Evolutionary conservation across 2,329 filamentous ascomycete genomes (phyloP), one percentile per base, ranked within the genome.

Genomic region (Colletotrichum endophyticum): DNA sequence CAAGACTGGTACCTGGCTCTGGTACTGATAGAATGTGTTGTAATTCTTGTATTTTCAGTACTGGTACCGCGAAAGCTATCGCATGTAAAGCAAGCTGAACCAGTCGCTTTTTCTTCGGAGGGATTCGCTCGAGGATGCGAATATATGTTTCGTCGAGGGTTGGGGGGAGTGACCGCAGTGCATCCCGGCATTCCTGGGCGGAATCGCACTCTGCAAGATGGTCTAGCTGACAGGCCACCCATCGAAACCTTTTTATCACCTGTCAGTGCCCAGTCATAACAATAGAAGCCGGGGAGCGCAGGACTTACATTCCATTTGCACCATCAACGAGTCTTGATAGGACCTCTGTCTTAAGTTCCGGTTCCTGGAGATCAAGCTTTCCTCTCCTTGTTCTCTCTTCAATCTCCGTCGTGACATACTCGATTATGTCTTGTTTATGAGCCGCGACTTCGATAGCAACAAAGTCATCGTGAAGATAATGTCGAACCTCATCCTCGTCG

Each of bases 161-260:
- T 0, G 72, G 72, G 5, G 72, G 72, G 2, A 75, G 49, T 2
- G 16, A 15, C 3, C 19, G 49, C 7, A 74, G 44, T 7, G 72
- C 67, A 3, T 66, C 44, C 0, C 61, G 61, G 13, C 72, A 71
- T 15, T 70, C 3, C 12, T 72, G 25, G 9, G 66, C 72, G 1
- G 66, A 70, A 6, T 28, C n/a, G 25, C 66, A 72, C 1, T 28
- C 3, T 15, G 19, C 49, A 1, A 75, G 62, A n/a, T 75, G 61
- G n/a, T 75, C 72, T 3, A 75, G 16, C 27, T 75, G 72, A n/a
- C 72, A 75, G 3, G 72, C 61, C 2, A 75, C 72, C 72, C 72
- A 75, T 27, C 72, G 8, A 9, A 72, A 75, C 72, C 72, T n/a
- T n/a, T n/a, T n/a, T n/a, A n/a, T n/a, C n/a, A n/a, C n/a, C n/a